Evolutionary conservation across 768 basidiomycete species (phyloP).

Genomic region (Hericium coralloides): DNA sequence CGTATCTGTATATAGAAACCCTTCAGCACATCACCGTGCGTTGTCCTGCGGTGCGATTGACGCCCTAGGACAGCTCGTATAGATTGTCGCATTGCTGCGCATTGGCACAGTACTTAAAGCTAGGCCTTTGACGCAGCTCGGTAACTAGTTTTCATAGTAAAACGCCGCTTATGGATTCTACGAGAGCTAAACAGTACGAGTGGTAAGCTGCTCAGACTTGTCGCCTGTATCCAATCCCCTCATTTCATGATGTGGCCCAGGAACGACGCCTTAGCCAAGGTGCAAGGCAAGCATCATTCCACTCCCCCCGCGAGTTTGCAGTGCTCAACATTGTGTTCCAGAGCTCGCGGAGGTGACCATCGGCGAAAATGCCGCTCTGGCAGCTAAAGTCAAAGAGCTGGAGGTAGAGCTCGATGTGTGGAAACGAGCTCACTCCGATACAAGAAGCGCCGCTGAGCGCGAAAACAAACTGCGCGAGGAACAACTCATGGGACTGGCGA

Average conservation of each 20-base stretch:
- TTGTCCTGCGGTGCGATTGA: not conserved
- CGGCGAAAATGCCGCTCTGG: conserved; percentile 54
- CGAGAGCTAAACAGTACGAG: not conserved
- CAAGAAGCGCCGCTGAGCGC: too few relatives aligned
- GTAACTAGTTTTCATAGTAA: not conserved
- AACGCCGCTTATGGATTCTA: not conserved
- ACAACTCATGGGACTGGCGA: too few relatives aligned
- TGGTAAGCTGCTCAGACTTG: not conserved
- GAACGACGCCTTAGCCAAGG: not conserved
- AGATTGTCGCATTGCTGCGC: not conserved
- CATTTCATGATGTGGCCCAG: not conserved
- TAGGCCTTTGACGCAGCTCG: not conserved
- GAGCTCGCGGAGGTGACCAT: conserved; percentile 58
- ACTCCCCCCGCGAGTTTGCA: not conserved
- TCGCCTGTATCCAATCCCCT: not conserved
- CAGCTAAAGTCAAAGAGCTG: conserved; percentile 55
- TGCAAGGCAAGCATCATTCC: not conserved
- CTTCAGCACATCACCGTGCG: not conserved
- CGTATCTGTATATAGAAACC: not conserved
- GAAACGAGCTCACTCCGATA: conserved; percentile 59
- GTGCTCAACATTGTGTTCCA: conserved; percentile 17
- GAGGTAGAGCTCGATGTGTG: conserved; percentile 62
- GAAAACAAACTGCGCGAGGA: too few relatives aligned
- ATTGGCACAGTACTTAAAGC: not conserved
- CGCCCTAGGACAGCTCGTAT: not conserved